Evolutionary conservation across 352 stramenopile species (phyloP).

Genomic region (Lagenidium giganteum): DNA sequence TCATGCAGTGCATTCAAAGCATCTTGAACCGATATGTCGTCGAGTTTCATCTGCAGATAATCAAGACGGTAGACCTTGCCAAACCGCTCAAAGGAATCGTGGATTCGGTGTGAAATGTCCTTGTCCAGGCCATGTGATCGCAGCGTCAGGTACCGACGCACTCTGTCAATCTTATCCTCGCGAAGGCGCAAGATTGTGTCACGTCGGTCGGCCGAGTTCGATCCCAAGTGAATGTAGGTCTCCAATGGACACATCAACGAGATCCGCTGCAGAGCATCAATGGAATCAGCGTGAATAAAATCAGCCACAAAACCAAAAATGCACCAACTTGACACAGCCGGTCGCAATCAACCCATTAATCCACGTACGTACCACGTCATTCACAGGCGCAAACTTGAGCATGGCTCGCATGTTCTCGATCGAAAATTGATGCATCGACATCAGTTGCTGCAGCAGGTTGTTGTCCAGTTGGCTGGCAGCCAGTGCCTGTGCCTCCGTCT

Average conservation of each 20-base stretch:
- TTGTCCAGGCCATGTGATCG: constrained; percentile 49
- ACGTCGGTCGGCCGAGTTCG: constrained; percentile 55
- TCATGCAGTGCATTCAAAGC: constrained; percentile 70
- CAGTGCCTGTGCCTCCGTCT: constrained; percentile 30
- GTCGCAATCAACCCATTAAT: no score
- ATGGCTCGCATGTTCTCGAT: constrained; percentile 77
- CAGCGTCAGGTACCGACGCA: constrained; percentile 73
- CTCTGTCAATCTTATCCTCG: constrained; percentile 76
- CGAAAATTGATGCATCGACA: constrained; percentile 63
- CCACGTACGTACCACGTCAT: no score
- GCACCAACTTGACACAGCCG: no score
- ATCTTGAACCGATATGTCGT: constrained; percentile 56
- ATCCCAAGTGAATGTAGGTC: constrained; percentile 61
- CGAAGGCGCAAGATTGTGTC: constrained; percentile 51
- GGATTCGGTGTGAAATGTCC: constrained; percentile 61
- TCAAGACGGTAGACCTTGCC: constrained; percentile 79
- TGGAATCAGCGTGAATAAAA: no score
- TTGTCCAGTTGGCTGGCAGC: constrained; percentile 41
- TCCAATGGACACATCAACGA: constrained; percentile 80
- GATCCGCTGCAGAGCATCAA: no score
- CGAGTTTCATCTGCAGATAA: constrained; percentile 67
- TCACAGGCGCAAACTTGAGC: constrained; percentile 68
- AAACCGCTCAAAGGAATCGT: constrained; percentile 78
- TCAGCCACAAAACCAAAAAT: no score
- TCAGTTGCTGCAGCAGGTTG: constrained; percentile 43